Conservation (phyloP, 2,329 filamentous ascomycete species). For the Lojkania enalia region DNA sequence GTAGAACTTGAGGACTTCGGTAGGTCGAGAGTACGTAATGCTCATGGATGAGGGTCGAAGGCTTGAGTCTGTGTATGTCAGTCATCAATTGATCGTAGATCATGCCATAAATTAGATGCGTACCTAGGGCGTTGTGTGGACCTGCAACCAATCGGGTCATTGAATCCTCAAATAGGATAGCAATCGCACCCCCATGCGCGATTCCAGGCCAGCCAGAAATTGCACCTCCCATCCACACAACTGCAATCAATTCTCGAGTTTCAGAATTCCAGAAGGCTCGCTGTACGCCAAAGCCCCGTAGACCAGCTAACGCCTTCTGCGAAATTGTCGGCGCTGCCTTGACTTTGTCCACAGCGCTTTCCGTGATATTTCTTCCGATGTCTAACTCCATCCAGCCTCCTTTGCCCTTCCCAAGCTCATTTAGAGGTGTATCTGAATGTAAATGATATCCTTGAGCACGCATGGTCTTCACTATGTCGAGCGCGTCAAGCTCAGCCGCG, state of each 20-base stretch:
- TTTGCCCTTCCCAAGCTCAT: slow-evolving; percentile 5
- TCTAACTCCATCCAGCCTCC: slow-evolving; percentile 37
- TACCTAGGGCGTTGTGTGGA: slow-evolving; percentile 43
- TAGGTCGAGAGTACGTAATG: slow-evolving; percentile 65
- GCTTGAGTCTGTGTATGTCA: slow-evolving; percentile 22
- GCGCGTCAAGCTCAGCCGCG: slow-evolving; percentile 29
- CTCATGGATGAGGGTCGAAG: slow-evolving; percentile 44
- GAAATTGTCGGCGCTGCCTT: slow-evolving; percentile 25
- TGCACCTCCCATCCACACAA: slow-evolving; percentile 70
- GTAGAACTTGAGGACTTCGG: slow-evolving; percentile 65
- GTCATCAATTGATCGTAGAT: slow-evolving; percentile 5
- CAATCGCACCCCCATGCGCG: slow-evolving; percentile 71
- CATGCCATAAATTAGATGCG: slow-evolving; percentile 10
- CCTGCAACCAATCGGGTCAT: slow-evolving; percentile 67
- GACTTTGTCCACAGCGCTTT: slow-evolving; percentile 16
- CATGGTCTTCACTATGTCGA: slow-evolving; percentile 39
- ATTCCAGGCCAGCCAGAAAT: slow-evolving; percentile 71
- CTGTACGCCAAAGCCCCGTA: slow-evolving; percentile 54
- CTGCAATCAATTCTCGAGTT: slow-evolving; percentile 61
- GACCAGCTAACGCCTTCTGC: slow-evolving; percentile 41
- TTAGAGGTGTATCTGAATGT: slow-evolving; percentile 27
- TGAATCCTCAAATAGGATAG: slow-evolving; percentile 70
- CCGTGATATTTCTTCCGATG: slow-evolving; percentile 19
- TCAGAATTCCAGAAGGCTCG: slow-evolving; percentile 65
- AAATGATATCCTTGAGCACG: slow-evolving; percentile 32